Base-by-base conservation (phyloP, 371 early-diverging fungal genomes). In the Syncephalis plumigaleata region DNA sequence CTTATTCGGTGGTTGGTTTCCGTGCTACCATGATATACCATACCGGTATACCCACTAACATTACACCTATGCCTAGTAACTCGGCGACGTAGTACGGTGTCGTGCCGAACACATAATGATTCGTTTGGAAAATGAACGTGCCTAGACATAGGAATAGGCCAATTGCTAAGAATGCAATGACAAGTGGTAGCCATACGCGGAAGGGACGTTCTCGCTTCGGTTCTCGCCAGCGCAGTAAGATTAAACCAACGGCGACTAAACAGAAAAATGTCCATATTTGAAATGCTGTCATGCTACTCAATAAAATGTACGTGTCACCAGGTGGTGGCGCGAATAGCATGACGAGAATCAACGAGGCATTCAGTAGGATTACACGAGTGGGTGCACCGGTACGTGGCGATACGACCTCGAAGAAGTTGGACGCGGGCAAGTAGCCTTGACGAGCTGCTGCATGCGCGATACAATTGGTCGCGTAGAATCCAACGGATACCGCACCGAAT, bases 391-490 rank as follows among this genome's bases (percentile, higher is more conserved):
- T 23, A 0, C 43, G 42, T 45, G 27, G 36, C 42, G 59, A 51
- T 36, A 67, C 53, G 27, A 52, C 53, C 23, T 50, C 18, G 24
- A 43, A 24, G 22, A 22, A 43, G 5, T 18, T 13, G 9, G 22
- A 18, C 11, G 24, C 18, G 11, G 43, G 43, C 13, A 43, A 24
- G 11, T 22, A 43, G 21, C 43, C 43, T 24, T 43, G 22, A 21
- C 22, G 43, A 13, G 43, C 17, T 11, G 43, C 43, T 3, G 22
- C 43, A 11, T 22, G 22, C 11, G 43, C 43, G 13, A 43, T 43
- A 20, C 43, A 43, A 9, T 63, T 55, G 9, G 59, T 59, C 23
- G 65, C 54, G 46, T 61, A 71, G 0, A 71, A 57, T 49, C 59
- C 61, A 9, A 62, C 63, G 3, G 43, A 43, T 11, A 43, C 43